Evolutionary conservation across 163 green algal species (phyloP), one percentile per base, ranked within the genome.

Genomic region (Scenedesmus sp.): DNA sequence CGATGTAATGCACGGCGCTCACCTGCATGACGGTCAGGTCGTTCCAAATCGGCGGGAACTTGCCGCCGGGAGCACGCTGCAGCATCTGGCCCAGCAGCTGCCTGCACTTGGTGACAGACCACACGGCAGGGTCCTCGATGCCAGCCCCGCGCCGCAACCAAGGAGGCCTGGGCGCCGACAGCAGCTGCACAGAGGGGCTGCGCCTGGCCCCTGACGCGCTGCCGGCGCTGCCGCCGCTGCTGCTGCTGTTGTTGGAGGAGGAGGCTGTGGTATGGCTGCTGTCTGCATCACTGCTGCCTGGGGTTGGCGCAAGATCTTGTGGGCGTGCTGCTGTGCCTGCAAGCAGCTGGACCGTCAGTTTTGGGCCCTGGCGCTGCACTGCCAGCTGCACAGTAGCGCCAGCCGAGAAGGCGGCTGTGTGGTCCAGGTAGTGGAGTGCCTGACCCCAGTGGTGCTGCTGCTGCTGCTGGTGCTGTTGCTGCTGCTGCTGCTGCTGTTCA

Each of bases 21-120:
- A 87, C 87, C 87, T 91, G 87, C 87, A 91, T 86, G 3, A 91
- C 33, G 16, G 37, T 24, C 40, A 91, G 56, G 40, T 91, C 87
- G 4, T 85, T 35, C 37, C 44, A 87, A 1, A 91, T 70, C 12
- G 87, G 87, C 61, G 79, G 87, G 53, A 83, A 86, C 51, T 80
- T 81, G 26, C 56, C 79, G 1, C 76, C 87, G 26, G 87, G 87
- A 22, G 87, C 79, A 15, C 87, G 53, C 43, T 81, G 76, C 59
- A 91, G 40, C 78, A 82, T 83, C 87, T 91, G 76, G 0, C 53
- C 79, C 51, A 91, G 87, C 56, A 91, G 43, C 79, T 79, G 40
- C 40, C 72, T 0, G 16, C 51, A 81, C 78, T 86, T 86, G 20
- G 46, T 87, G 35, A 91, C 78, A 5, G 79, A 30, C 87, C 87